Base-by-base conservation (phyloP, 164 flowering plant species). In the Cinnamomum chago region DNA sequence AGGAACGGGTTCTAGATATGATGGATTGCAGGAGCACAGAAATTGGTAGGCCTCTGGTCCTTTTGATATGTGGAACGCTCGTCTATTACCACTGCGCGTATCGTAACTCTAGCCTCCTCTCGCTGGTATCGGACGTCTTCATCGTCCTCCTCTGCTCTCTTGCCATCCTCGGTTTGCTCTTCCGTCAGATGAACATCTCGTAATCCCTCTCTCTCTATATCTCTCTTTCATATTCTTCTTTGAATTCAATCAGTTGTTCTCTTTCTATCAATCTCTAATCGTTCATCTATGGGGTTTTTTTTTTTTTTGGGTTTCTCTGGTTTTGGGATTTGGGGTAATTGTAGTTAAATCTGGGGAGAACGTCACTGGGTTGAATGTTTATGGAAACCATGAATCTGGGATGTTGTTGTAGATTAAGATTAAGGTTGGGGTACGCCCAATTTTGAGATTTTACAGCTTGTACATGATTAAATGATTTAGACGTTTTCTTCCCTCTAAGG, bases 111-210 rank as follows among this genome's bases (percentile, higher is more conserved):
- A 88, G 85, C 66, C 72, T 92, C 25, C 77, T 94, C 65, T 91
- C 98, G 11, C 88, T 96, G 28, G 24, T 91, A 71, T 85, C 97
- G 76, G 99, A 96, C 71, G 98, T 96, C 73, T 85, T 96, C 81
- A 92, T 96, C 83, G 98, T 96, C 69, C 93, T 96, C 74, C 90
- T 94, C 70, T 96, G 98, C 82, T 96, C 99, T 25, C 93, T 96
- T 79, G 98, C 99, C 78, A 94, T 96, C 62, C 97, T 94, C 70
- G 97, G 97, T 67, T 89, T 96, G 84, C 97, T 96, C 79, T 96
- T 96, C 76, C 98, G 98, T 75, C 98, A 96, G 62, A 78, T 96
- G 83, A 92, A 91, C 84, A 86, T 96, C 81, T 84, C 89, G 97
- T 91, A 75, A 18, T 52, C 22, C 23, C 22, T 20, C 20, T 76